Evolutionary conservation across 768 basidiomycete species (phyloP), one percentile per base, ranked within the genome.

Genomic region (Calocybe indica): DNA sequence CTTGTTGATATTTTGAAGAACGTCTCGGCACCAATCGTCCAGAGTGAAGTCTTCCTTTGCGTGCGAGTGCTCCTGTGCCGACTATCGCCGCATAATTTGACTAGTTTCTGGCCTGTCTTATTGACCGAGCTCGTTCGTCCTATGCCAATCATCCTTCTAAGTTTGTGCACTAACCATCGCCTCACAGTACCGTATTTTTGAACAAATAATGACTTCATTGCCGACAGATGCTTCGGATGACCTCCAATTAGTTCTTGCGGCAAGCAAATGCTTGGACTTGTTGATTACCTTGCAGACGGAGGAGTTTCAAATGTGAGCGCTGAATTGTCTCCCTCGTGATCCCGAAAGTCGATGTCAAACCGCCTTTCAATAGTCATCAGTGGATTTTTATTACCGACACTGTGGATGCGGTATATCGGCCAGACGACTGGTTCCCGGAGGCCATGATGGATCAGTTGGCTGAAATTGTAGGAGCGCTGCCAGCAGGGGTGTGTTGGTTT

Each of bases 331-430:
- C 7, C 9, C 50, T 8, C 34, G 5, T 32, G 5, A 35, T 3
- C 11, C 41, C 31, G 13, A 8, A 1, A 11, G 10, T 11, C 8
- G 39, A 43, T 43, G 41, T 46, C 46, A 22, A 22, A 1, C 62
- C 7, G 59, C 41, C 10, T 5, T 37, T 29, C 13, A 37, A 13
- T 54, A 90, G 87, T 61, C 89, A 98, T 63, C 93, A 99, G 71
- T 99, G 96, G 95, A 89, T 96, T 58, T 99, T 98, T 63, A 82
- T 97, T 37, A 96, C 93, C 2, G 95, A 99, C 63, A 98, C 95
- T 0, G 90, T 94, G 5, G 96, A 98, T 57, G 93, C 95, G 0
- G 78, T 93, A 32, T 93, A 92, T 65, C 85, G 82, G 12, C 88
- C 92, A 0, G 85, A 92, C 48, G 73, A 83, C 39, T 92, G 86